Base-by-base conservation (phyloP, 139 green algal species). In the Chlamydomonas sp. region DNA sequence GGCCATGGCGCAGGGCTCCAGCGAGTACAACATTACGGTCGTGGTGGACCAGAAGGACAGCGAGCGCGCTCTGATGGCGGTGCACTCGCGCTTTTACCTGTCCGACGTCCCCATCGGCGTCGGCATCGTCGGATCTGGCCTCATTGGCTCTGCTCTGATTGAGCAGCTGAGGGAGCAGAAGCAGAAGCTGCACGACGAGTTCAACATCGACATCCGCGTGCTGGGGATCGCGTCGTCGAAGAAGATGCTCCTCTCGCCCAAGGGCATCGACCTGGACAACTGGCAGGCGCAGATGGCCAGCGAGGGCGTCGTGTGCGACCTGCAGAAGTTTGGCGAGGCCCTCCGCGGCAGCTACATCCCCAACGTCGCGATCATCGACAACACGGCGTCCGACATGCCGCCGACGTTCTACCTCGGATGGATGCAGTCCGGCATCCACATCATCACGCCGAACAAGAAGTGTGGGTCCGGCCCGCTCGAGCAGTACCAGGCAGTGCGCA, bases 11-110 rank as follows among this genome's bases (percentile, higher is more conserved):
- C 84, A 98, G 85, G 94, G 94, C 49, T 90, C 76, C 58, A 91
- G 77, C 1, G 94, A 99, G 85, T 98, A 97, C 91, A 99, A 99
- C 85, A 97, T 99, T 83, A 99, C 94, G 10, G 84, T 96, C 36
- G 79, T 99, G 48, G 86, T 99, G 20, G 82, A 96, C 63, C 84
- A 93, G 80, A 36, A 58, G 2, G 81, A 88, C 67, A 78, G 67
- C 38, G 80, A 81, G 59, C 76, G 84, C 10, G 90, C 88, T 6
- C 79, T 98, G 72, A 75, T 88, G 1, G 90, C 92, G 0, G 93
- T 97, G 69, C 94, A 98, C 74, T 83, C 78, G 29, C 83, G 90
- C 37, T 99, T 98, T 88, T 99, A 98, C 85, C 75, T 96, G 37
- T 88, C 87, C 0, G 83, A 91, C 38, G 89, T 94, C 65, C 79